Base-by-base conservation (phyloP, 768 basidiomycete genomes). In the Termitomyces heimii region DNA sequence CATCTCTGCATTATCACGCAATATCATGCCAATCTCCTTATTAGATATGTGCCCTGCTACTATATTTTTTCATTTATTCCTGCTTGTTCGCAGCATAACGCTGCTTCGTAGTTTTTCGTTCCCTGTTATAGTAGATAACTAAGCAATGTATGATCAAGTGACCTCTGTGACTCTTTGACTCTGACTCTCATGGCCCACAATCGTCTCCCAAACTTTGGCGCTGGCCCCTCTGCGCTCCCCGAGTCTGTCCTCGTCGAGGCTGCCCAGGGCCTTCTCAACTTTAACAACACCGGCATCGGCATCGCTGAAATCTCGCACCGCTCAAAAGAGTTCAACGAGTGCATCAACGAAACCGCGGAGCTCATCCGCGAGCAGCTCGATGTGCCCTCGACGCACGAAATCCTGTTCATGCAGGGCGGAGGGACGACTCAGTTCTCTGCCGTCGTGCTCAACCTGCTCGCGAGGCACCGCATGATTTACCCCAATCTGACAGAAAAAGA, bases 301-400 rank as follows among this genome's bases (percentile, higher is more conserved):
- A 85, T 99, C 68, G 90, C 93, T 43, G 97, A 99, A 72, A 83
- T 98, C 68, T 96, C 94, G 1, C 97, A 99, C 71, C 89, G 97
- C 62, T 94, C 94, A 40, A 84, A 90, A 65, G 89, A 94, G 61
- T 98, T 98, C 70, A 79, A 80, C 53, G 76, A 80, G 22, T 88
- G 87, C 71, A 70, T 95, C 61, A 73, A 77, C 55, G 69, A 77
- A 50, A 75, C 88, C 66, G 84, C 88, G 71, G 69, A 74, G 37
- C 82, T 84, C 66, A 83, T 94, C 60, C 84, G 93, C 56, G 74
- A 73, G 14, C 87, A 94, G 65, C 86, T 98, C 58, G 72, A 79
- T 16, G 85, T 99, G 34, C 96, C 97, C 9, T 68, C 81, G 40
- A 89, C 87, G 10, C 95, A 98, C 75, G 75, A 80, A 49, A 81